Evolutionary conservation across 306 rosid species (phyloP).

Genomic region (Adenanthera pavonina): DNA sequence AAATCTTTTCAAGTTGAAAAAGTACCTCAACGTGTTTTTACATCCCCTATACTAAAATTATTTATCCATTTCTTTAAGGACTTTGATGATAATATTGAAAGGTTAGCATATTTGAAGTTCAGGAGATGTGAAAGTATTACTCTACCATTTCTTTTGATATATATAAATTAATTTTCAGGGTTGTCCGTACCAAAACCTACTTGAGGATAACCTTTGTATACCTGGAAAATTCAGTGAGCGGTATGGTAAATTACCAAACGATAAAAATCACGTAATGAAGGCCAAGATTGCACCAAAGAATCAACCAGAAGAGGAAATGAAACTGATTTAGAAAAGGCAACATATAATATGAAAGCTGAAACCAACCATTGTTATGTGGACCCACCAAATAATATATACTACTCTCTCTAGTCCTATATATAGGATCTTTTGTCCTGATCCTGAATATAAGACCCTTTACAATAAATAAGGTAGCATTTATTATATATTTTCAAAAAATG

Average conservation of each 20-base stretch:
- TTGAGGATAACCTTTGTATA: not conserved
- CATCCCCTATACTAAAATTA: not conserved
- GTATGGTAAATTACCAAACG: not conserved
- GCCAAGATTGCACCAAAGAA: constrained; percentile 1
- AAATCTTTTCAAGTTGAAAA: not conserved
- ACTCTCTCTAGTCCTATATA: not conserved
- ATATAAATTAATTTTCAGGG: not conserved
- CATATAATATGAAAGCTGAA: constrained; percentile 21
- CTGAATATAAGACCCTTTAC: too few relatives aligned
- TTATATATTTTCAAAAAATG: too few relatives aligned
- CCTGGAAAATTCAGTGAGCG: not conserved
- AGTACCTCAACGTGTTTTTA: not conserved
- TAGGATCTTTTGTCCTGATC: too few relatives aligned
- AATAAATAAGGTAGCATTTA: too few relatives aligned
- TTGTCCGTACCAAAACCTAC: not conserved
- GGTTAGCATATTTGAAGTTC: not conserved
- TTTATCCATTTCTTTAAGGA: not conserved
- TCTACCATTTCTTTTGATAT: not conserved
- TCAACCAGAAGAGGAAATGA: constrained; percentile 7
- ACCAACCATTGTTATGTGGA: constrained; percentile 26
- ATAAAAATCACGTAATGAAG: not conserved
- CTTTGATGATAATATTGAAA: not conserved
- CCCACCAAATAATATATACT: constrained; percentile 22
- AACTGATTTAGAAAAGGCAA: not conserved
- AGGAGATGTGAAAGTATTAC: not conserved